A percentile compares a stretch with the other conserved stretches of the same genome.
These are phyloP conservation scores for Apiospora pterosperma DNA, from an alignment of 2,329 filamentous ascomycete genomes.

Conservation along the genomic window DNA sequence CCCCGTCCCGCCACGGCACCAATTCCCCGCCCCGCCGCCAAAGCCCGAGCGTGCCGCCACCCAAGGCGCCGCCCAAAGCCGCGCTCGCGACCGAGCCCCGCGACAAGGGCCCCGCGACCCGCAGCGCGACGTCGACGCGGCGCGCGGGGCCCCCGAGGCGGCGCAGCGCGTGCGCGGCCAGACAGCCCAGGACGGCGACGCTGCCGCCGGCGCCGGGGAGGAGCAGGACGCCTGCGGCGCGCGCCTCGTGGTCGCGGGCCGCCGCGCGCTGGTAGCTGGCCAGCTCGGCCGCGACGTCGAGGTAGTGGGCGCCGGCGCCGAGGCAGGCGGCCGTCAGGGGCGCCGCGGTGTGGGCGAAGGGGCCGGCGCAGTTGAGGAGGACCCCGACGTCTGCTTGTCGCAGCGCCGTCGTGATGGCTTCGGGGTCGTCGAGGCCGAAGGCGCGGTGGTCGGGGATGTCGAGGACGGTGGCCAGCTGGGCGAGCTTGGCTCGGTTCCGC, in stretches of 20 bases:
- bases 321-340: conserved; percentile 17
- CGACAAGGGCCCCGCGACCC: conserved; percentile 16
- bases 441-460: conserved; percentile 1
- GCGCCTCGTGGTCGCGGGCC: conserved; percentile 9
- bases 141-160: neutral
- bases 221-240: conserved; percentile 13
- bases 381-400: neutral
- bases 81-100: conserved; percentile 15
- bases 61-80: neutral
- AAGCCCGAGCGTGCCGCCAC: neutral
- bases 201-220: conserved; percentile 19
- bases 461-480: neutral
- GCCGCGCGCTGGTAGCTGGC: conserved; percentile 13
- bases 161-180: conserved; percentile 8
- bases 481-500: neutral
- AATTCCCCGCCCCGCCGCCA: neutral
- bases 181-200: conserved; percentile 17
- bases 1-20: neutral
- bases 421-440: conserved; percentile 8
- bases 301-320: conserved; percentile 15
- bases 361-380: conserved; percentile 19
- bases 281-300: conserved; percentile 19
- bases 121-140: conserved; percentile 17
- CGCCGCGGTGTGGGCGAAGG: conserved; percentile 13
- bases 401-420: conserved; percentile 1